Evolutionary conservation across 2,329 filamentous ascomycete genomes (phyloP).

Genomic region (Fusarium pininemorale): DNA sequence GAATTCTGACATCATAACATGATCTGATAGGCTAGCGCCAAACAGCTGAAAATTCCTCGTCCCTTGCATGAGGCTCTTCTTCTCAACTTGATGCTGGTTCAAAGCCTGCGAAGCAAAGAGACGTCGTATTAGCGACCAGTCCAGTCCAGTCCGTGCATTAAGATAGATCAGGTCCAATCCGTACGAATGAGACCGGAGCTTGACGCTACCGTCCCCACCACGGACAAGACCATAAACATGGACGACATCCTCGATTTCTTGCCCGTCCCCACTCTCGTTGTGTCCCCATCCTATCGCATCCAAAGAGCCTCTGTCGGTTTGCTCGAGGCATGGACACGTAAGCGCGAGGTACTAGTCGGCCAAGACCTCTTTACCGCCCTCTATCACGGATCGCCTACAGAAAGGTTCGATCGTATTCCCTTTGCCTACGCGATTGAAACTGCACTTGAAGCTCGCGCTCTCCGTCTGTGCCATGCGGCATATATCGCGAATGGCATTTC

Average conservation of each 20-base stretch:
- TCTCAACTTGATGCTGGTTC: neutral
- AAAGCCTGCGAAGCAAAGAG: neutral
- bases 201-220: neutral
- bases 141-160: no score
- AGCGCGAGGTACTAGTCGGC: neutral
- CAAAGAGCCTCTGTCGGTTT: neutral
- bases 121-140: neutral
- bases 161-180: no score
- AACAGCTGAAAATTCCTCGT: neutral
- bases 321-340: neutral
- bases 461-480: neutral
- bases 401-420: constrained; percentile 3
- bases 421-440: neutral
- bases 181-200: neutral
- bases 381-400: neutral
- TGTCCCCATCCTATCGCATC: neutral
- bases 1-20: neutral
- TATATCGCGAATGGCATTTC: neutral
- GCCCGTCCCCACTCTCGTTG: constrained; percentile 2
- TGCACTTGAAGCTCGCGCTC: neutral
- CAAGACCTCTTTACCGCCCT: constrained; percentile 6
- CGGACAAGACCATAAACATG: neutral
- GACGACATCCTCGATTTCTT: neutral
- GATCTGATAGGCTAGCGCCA: neutral
- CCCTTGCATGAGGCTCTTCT: neutral